Evolutionary conservation across 768 basidiomycete genomes (phyloP), one percentile per base, ranked within the genome.

Genomic region (Leccinum obscurum): DNA sequence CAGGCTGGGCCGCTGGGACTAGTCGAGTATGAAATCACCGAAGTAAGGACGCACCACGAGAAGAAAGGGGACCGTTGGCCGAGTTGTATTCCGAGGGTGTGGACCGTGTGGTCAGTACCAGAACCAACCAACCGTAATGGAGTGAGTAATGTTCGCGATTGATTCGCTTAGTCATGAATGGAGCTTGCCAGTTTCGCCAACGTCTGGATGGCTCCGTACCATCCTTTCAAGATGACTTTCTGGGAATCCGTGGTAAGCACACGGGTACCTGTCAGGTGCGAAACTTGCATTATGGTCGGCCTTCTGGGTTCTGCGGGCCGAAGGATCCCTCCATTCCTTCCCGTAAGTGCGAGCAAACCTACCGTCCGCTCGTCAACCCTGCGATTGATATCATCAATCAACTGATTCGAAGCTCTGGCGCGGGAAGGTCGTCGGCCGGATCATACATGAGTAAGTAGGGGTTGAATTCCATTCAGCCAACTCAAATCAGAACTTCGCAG

Each of bases 101-200:
- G 28, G 28, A 30, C 28, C 28, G 28, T 28, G 28, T 54, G 1
- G n/a, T 37, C n/a, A 37, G 28, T 55, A 59, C 39, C 39, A 17
- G 3, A 39, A 39, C 35, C 35, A 46, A 17, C 39, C 39, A 41
- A 46, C 20, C 13, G 46, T 48, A 20, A 50, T 15, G 32, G 20
- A 14, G 20, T 13, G 9, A 52, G 30, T 39, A 28, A 28, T 30
- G 28, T 30, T 30, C 28, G 28, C 28, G 28, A 1, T 32, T 22
- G 55, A 24, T 54, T 22, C 37, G 65, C 69, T 70, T 69, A 71
- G 69, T 71, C 69, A 70, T 57, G 41, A 0, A 20, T 30, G 39
- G 20, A 55, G 44, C 52, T 52, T 30, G 8, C 51, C 7, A n/a
- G 10, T 48, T 6, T 51, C 57, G 52, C 53, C 51, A 14, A 35